These are phyloP conservation scores for Pythium diclinum DNA, from an alignment of 352 stramenopile genomes.

Conservation along the genomic window DNA sequence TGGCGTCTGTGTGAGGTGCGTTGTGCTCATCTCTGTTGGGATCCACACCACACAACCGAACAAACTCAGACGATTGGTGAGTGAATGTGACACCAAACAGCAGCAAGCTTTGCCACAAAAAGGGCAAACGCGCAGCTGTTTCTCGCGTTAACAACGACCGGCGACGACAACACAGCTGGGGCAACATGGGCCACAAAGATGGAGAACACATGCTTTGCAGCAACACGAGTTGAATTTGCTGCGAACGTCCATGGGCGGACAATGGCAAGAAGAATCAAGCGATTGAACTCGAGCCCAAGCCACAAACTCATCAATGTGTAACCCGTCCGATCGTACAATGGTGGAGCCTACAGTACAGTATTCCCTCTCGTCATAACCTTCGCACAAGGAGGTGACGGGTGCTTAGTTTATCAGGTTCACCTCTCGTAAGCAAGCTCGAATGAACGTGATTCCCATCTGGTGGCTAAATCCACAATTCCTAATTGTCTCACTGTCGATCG, in stretches of 20 bases:
- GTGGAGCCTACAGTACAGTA: background rate
- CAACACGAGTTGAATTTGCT: conserved; percentile 23
- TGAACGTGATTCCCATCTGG: conserved; percentile 13
- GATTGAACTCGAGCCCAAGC: background rate
- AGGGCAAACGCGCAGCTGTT: background rate
- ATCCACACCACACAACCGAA: background rate
- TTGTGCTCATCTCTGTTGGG: background rate
- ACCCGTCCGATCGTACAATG: background rate
- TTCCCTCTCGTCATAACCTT: background rate
- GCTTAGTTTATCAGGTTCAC: conserved; percentile 12
- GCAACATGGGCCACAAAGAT: conserved; percentile 17
- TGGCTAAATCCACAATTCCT: conserved; percentile 3
- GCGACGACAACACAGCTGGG: conserved; percentile 23
- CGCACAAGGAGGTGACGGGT: background rate
- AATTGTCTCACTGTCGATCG: conserved; percentile 12
- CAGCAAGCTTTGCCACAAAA: conserved; percentile 18
- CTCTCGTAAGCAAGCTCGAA: conserved; percentile 4
- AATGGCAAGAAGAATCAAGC: background rate
- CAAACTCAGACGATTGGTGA: conserved; percentile 14
- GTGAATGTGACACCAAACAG: conserved; percentile 17
- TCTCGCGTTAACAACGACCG: conserved; percentile 12
- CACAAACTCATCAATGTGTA: conserved; percentile 9
- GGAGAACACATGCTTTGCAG: conserved; percentile 23
- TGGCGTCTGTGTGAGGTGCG: background rate
- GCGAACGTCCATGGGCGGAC: conserved; percentile 4